Percentiles rank a stretch among this genome's conserved stretches.
phyloP scores from a whole-genome alignment of 805 yeast species.

The Saturnispora bothae region DNA sequence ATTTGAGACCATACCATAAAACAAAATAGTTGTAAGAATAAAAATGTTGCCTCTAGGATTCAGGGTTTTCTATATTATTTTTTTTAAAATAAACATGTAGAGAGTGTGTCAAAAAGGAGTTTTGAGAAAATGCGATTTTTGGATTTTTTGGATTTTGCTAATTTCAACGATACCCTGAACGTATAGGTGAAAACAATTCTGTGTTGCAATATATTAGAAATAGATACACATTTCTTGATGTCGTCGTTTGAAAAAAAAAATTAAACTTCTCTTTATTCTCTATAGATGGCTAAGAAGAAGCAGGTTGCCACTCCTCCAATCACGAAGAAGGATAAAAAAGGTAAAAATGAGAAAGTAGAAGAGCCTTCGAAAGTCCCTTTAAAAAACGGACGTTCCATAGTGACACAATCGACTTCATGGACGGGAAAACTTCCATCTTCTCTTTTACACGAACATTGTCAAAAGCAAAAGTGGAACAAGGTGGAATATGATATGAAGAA shows the following conservation, averaged over 20 bases:
- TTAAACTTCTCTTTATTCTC: background rate
- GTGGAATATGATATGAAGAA: conserved; percentile 65
- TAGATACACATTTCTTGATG: too few relatives aligned
- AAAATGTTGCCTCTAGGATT: too few relatives aligned
- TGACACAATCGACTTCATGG: conserved; percentile 71
- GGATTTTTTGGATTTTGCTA: background rate
- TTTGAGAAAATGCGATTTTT: background rate
- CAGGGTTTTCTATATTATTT: background rate
- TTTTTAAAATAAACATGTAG: too few relatives aligned
- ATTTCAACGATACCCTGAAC: background rate
- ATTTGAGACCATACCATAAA: conserved; percentile 28
- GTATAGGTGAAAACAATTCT: too few relatives aligned
- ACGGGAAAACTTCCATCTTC: conserved; percentile 91
- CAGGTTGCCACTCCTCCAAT: conserved; percentile 8
- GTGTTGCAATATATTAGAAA: too few relatives aligned
- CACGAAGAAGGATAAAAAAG: conserved; percentile 12
- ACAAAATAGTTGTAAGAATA: too few relatives aligned
- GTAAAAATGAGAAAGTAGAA: conserved; percentile 6
- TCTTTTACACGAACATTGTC: conserved; percentile 76
- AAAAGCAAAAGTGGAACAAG: conserved; percentile 80
- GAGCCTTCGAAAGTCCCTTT: conserved; percentile 6
- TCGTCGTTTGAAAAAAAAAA: background rate
- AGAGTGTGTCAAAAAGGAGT: too few relatives aligned
- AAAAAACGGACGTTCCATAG: conserved; percentile 32
- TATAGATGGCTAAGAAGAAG: conserved; percentile 15